Conservation (phyloP, 164 flowering plant genomes). For the Piper longum region DNA sequence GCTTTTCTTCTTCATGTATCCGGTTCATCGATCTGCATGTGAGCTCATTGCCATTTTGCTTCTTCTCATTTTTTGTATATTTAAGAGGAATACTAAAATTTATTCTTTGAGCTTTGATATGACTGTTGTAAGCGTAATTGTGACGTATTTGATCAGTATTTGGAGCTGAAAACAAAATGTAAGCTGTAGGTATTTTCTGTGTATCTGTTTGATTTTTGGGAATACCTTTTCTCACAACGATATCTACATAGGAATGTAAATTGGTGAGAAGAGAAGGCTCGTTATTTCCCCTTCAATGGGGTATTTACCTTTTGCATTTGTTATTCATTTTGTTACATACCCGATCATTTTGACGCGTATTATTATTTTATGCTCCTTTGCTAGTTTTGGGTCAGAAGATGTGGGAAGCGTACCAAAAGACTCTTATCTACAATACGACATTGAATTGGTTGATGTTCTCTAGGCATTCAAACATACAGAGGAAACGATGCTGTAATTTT, state of each 20-base stretch:
- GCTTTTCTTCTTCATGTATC: not conserved
- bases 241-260: not conserved
- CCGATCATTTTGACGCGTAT: no score
- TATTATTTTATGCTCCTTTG: not conserved
- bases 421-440: not conserved
- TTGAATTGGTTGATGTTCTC: not conserved
- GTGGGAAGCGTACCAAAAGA: not conserved
- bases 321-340: not conserved
- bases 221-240: not conserved
- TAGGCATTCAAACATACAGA: not conserved
- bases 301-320: not conserved
- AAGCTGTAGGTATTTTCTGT: not conserved
- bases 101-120: no score
- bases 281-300: not conserved
- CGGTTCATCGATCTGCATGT: not conserved
- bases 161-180: not conserved
- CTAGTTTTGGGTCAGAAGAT: not conserved
- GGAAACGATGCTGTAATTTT: no score
- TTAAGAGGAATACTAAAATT: not conserved
- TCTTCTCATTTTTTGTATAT: not conserved
- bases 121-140: not conserved
- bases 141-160: not conserved
- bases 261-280: constrained; percentile 2
- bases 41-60: not conserved
- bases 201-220: not conserved